Percentiles rank a stretch among this genome's conserved stretches.
Evolutionary conservation across 768 basidiomycete species (phyloP).

Genomic region (Pulveroboletus ravenelii): DNA sequence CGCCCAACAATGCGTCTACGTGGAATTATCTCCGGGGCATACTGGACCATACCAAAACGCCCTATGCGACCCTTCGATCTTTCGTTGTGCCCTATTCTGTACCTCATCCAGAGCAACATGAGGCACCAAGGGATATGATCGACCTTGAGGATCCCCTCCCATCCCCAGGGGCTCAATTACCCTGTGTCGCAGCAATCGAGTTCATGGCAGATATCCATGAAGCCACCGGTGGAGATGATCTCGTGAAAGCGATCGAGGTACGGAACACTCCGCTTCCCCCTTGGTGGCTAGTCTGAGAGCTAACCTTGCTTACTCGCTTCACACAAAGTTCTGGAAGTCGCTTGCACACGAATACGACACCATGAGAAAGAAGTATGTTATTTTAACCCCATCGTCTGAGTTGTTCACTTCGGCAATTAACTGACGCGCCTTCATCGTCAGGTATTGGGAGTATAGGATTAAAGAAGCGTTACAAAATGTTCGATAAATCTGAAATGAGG

Average conservation of each 20-base stretch:
- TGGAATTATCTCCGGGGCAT: conserved; percentile 96
- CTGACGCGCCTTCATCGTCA: conserved; percentile 28
- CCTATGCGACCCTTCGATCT: conserved; percentile 48
- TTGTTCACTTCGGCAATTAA: conserved; percentile 20
- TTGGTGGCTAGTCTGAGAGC: background rate
- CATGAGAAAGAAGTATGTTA: conserved; percentile 69
- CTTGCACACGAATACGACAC: conserved; percentile 68
- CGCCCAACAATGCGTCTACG: conserved; percentile 90
- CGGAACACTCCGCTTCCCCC: conserved; percentile 2
- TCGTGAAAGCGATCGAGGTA: conserved; percentile 49
- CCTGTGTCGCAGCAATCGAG: conserved; percentile 76
- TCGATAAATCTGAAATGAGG: conserved; percentile 12
- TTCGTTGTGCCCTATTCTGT: conserved; percentile 67
- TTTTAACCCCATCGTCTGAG: conserved; percentile 6
- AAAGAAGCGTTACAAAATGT: conserved; percentile 39
- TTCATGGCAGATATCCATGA: conserved; percentile 79
- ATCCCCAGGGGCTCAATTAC: conserved; percentile 59
- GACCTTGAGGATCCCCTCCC: conserved; percentile 77
- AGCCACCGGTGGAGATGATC: conserved; percentile 44
- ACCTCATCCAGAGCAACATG: conserved; percentile 26
- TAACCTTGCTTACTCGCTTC: conserved; percentile 11
- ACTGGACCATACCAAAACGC: conserved; percentile 56
- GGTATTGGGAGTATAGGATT: conserved; percentile 78
- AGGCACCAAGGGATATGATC: conserved; percentile 42
- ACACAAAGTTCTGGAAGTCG: conserved; percentile 59